phyloP scores from a whole-genome alignment of 2,329 filamentous ascomycete species.

The Hypoxylon rubiginosum region DNA sequence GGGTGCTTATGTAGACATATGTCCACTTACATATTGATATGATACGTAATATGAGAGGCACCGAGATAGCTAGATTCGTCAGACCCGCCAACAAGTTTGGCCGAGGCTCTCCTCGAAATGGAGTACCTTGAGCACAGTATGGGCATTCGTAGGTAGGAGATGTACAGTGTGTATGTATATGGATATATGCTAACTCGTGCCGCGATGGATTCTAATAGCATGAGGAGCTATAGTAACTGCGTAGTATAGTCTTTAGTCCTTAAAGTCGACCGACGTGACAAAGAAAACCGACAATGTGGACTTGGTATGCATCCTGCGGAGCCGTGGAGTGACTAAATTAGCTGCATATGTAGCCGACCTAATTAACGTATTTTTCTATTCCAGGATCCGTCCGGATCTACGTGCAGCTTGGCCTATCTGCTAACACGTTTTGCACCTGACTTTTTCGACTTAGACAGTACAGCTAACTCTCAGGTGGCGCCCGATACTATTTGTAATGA shows the following conservation, averaged over 20 bases:
- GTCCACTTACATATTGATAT: constrained; percentile 1
- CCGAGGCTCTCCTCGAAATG: constrained; percentile 7
- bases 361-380: constrained; percentile 28
- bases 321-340: constrained; percentile 34
- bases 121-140: constrained; percentile 17
- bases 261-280: neutral
- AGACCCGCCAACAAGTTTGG: constrained; percentile 13
- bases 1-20: neutral
- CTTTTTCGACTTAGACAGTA: constrained; percentile 8
- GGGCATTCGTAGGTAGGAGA: neutral
- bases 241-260: neutral
- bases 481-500: constrained; percentile 29
- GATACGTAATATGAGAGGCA: constrained; percentile 9
- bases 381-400: constrained; percentile 31
- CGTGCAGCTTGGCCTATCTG: constrained; percentile 10
- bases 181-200: too few relatives aligned
- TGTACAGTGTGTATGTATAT: too few relatives aligned
- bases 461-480: constrained; percentile 16
- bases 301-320: constrained; percentile 15
- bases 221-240: neutral
- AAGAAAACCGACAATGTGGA: constrained; percentile 8
- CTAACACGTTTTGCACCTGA: constrained; percentile 9
- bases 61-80: neutral
- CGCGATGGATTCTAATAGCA: neutral
- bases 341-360: constrained; percentile 21